These are phyloP conservation scores for Epichloe baconii DNA, from an alignment of 2,329 filamentous ascomycete species.

Conservation along the genomic window DNA sequence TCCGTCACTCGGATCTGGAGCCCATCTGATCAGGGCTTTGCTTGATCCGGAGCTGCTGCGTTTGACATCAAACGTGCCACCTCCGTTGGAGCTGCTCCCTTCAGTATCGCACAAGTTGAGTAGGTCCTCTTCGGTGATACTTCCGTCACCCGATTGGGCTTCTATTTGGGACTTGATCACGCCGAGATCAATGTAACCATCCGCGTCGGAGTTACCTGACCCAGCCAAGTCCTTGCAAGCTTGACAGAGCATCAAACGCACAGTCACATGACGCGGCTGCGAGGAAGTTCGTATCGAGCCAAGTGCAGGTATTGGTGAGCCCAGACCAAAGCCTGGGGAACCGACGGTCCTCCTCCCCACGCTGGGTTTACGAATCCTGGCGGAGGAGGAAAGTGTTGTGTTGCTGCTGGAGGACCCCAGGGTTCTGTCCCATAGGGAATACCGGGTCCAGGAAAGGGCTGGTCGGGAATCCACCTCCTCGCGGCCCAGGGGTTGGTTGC, in stretches of 20 bases:
- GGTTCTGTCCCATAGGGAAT: constrained; percentile 25
- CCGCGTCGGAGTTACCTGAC: constrained; percentile 26
- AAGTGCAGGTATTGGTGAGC: constrained; percentile 18
- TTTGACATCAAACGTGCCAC: constrained; percentile 68
- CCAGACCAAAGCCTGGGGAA: constrained; percentile 21
- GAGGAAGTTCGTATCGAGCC: constrained; percentile 20
- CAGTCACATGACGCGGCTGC: constrained; percentile 51
- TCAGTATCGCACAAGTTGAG: constrained; percentile 82
- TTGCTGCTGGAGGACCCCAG: constrained; percentile 27
- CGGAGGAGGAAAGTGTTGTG: constrained; percentile 27
- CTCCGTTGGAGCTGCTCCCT: constrained; percentile 74
- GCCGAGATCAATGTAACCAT: constrained; percentile 58
- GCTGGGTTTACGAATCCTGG: constrained; percentile 32
- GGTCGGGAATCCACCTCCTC: constrained; percentile 25
- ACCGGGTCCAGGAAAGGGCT: constrained; percentile 29
- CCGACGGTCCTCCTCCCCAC: constrained; percentile 24
- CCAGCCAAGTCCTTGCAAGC: constrained; percentile 54
- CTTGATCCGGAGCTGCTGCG: constrained; percentile 29
- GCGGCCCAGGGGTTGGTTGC: constrained; percentile 40
- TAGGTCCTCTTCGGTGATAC: constrained; percentile 48
- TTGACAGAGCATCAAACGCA: constrained; percentile 63
- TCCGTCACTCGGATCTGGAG: constrained; percentile 36
- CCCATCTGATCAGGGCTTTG: constrained; percentile 38
- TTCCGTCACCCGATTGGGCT: constrained; percentile 30
- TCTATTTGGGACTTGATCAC: constrained; percentile 54